These are phyloP conservation scores for Citrus sp. DNA, from an alignment of 345 rosid species.

Conservation along the genomic window DNA sequence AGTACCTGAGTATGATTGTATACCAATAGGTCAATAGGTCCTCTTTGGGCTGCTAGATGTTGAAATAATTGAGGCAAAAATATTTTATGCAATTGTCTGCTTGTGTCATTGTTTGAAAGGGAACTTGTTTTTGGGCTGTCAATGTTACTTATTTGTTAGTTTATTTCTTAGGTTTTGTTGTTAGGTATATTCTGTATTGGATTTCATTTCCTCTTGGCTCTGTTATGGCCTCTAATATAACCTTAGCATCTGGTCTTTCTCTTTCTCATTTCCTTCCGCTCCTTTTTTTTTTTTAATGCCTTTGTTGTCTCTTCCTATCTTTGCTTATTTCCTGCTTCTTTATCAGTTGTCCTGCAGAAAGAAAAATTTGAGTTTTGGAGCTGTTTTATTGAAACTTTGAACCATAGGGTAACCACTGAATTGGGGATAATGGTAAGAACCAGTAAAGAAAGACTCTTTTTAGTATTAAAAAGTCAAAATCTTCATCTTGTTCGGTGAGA, in stretches of 20 bases:
- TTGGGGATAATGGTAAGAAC: background rate
- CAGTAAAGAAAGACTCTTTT: background rate
- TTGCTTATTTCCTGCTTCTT: background rate
- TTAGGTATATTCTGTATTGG: background rate
- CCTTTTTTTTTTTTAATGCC: background rate
- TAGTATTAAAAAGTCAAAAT: background rate
- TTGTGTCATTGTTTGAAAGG: background rate
- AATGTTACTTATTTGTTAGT: background rate
- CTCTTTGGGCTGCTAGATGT: background rate
- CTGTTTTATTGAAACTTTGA: background rate
- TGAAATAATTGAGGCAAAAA: background rate
- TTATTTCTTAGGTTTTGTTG: background rate
- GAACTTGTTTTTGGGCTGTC: background rate
- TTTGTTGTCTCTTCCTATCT: background rate
- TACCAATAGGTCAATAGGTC: background rate
- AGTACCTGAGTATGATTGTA: background rate
- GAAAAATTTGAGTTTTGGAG: background rate
- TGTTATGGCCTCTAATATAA: background rate
- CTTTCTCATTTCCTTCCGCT: background rate
- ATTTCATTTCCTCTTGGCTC: background rate
- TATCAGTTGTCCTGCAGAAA: background rate
- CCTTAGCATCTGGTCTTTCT: background rate
- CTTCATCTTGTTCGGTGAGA: background rate
- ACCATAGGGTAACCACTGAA: background rate
- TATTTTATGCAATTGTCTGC: background rate